Base-by-base conservation (phyloP, 2,329 filamentous ascomycete species). In the Colletotrichum paranaense region DNA sequence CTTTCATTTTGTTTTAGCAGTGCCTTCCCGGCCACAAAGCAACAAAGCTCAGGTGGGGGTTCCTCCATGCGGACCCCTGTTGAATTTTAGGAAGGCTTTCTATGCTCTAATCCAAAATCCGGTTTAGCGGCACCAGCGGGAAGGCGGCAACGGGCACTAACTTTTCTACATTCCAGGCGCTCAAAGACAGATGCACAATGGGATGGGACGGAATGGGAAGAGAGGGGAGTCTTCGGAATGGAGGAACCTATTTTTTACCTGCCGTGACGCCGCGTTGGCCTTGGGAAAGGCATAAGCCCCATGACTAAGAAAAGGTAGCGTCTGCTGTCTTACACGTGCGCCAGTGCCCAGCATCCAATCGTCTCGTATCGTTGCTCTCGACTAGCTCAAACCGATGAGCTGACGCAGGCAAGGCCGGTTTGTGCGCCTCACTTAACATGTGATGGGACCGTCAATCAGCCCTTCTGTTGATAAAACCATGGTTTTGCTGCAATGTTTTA, bases 91-190 rank as follows among this genome's bases (percentile, higher is more conserved):
- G 38, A 0, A 12, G 38, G 63, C 57, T 49, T 46, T 56, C 52
- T 32, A 14, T 65, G 32, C 22, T 60, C 59, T 35, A 46, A 49
- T 2, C 38, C 46, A 57, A 8, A 49, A 70, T 65, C 12, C 7
- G 59, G 69, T 28, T 46, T 70, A 73, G 70, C 67, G 67, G 70
- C 67, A 52, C 46, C 58, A 62, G 70, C 62, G 62, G 71, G 67
- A 62, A 62, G 42, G 67, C 67, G 56, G 71, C 67, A 73, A 73
- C 71, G 71, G 71, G 71, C 71, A 71, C 71, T 73, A 73, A 58
- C 60, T 42, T 52, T 66, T 49, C 22, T 22, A 4, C 7, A 62
- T 71, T 60, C 60, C 67, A 60, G 60, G 52, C 32, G 62, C 49
- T 35, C 60, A 49, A 49, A 52, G 67, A 58, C 52, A 46, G 22